Conservation (phyloP, 768 basidiomycete genomes). For the Cystobasidium onofrii region DNA sequence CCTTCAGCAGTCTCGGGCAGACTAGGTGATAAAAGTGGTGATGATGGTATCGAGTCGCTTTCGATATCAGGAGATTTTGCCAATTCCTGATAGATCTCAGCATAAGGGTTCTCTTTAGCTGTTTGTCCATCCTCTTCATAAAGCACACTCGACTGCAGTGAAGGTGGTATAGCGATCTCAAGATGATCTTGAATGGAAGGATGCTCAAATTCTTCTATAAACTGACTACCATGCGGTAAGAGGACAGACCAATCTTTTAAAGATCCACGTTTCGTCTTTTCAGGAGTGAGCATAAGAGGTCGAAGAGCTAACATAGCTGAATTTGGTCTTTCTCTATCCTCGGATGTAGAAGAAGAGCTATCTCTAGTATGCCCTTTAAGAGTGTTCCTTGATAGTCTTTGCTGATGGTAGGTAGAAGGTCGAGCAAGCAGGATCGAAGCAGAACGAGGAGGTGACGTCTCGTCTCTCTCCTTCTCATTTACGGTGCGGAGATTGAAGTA, state of each 20-base stretch:
- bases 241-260: not conserved
- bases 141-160: not conserved
- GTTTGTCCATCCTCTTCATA: not conserved
- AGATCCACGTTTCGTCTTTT: not conserved
- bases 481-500: not conserved
- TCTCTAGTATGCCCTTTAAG: not conserved
- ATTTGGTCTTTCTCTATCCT: not conserved
- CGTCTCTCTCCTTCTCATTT: not conserved
- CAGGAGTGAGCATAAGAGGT: constrained; percentile 4
- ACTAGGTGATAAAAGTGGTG: not conserved
- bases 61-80: not conserved
- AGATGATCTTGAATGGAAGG: not conserved
- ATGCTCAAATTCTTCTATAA: not conserved
- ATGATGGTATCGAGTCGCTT: not conserved
- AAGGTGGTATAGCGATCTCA: not conserved
- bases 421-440: not conserved
- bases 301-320: not conserved
- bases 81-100: not conserved
- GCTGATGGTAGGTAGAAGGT: not conserved
- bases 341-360: not conserved
- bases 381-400: not conserved
- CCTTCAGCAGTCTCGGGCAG: no score
- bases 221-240: not conserved
- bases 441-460: not conserved
- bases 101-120: not conserved